Conservation (phyloP, 1,139 yeast genomes). For the Kodamaea alishanica region DNA sequence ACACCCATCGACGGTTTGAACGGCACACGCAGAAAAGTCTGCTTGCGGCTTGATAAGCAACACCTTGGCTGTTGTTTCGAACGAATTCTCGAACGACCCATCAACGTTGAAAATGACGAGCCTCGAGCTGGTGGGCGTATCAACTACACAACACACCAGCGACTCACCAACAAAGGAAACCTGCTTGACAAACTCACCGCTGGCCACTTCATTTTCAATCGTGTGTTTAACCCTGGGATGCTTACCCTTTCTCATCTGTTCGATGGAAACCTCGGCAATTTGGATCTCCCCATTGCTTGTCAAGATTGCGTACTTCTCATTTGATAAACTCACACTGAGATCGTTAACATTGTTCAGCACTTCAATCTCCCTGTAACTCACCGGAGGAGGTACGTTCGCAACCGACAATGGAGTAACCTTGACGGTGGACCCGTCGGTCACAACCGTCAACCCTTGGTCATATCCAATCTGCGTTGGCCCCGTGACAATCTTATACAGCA, state of each 20-base stretch:
- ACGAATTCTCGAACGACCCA: slow-evolving; percentile 30
- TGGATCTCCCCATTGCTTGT: slow-evolving; percentile 35
- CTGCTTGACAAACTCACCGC: slow-evolving; percentile 56
- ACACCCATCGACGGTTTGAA: slow-evolving; percentile 63
- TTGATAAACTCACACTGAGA: slow-evolving; percentile 61
- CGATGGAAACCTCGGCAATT: slow-evolving; percentile 23
- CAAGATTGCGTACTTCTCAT: slow-evolving; percentile 55
- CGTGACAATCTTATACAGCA: slow-evolving; percentile 58
- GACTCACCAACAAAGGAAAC: slow-evolving; percentile 53
- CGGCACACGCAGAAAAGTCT: slow-evolving; percentile 50
- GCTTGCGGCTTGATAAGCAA: slow-evolving; percentile 56
- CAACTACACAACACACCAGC: slow-evolving; percentile 55
- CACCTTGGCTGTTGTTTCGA: slow-evolving; percentile 47
- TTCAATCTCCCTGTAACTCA: slow-evolving; percentile 65
- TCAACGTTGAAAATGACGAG: slow-evolving; percentile 48
- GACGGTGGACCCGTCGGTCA: slow-evolving; percentile 72
- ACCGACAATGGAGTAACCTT: slow-evolving; percentile 77
- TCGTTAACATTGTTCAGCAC: slow-evolving; percentile 53
- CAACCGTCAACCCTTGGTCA: slow-evolving; percentile 77
- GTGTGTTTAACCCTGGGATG: slow-evolving; percentile 44
- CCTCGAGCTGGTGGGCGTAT: slow-evolving; percentile 45
- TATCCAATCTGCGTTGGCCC: slow-evolving; percentile 69
- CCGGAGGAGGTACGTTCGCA: slow-evolving; percentile 96
- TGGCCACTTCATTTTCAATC: slow-evolving; percentile 30
- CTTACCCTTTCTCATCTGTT: slow-evolving; percentile 35